Base-by-base conservation (phyloP, 805 yeast species). In the Kazachstania bromeliacearum region DNA sequence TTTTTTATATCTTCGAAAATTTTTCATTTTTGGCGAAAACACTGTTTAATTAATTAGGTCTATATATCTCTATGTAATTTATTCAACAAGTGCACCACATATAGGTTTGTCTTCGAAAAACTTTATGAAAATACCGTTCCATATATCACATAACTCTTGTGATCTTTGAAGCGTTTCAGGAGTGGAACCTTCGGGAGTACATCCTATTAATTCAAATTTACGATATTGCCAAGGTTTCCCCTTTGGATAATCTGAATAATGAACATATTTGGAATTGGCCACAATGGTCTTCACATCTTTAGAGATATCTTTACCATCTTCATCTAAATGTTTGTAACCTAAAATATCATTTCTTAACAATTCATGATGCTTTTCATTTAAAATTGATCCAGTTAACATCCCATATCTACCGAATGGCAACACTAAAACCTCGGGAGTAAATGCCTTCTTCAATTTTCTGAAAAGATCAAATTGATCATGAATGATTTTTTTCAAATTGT, bases 221-320 rank as follows among this genome's bases (percentile, higher is more conserved):
- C 20, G n/a, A 33, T 51, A 50, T 10, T 34, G 51, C 85, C 85
- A 78, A 4, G 85, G 85, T 48, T 79, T 78, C 0, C 77, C 74
- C 5, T 77, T 54, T 5, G 85, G 85, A 24, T 68, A 66, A 48
- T 79, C 87, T 3, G 80, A 72, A 52, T 73, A 79, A 51, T 79
- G 87, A 20, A 77, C 51, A 36, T 74, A 60, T 46, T 67, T 70
- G 4, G 68, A 53, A 8, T 60, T 51, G 5, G 48, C 41, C 6
- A 58, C 59, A 3, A 57, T 39, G 38, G 43, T 42, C 50, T 53
- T 35, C 29, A 55, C 36, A 7, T 35, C 34, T 23, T 22, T 33
- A 4, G 40, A 33, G 3, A 42, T 18, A 18, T 43, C 48, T 3
- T 42, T 35, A 3, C 55, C 55, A 6, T 43, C 29, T 5, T 36